These are phyloP conservation scores for Phoma sp. DNA, from an alignment of 2,329 filamentous ascomycete genomes.

Conservation along the genomic window DNA sequence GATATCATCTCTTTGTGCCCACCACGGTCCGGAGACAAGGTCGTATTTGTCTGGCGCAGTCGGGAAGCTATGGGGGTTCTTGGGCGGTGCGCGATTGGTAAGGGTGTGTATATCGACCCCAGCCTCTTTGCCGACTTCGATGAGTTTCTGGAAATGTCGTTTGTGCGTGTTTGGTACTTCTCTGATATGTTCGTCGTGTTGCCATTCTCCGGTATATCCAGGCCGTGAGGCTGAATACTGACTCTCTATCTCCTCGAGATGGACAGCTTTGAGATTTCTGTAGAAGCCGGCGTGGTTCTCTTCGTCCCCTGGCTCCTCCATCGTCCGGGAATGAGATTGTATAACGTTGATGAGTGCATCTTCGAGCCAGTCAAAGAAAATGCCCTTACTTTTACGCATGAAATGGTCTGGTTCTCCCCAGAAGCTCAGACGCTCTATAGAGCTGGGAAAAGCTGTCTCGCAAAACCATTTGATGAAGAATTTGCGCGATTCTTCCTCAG, in stretches of 20 bases:
- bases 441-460: neutral
- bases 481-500: neutral
- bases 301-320: neutral
- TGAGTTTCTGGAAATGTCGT: slow-evolving; percentile 11
- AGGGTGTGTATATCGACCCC: slow-evolving; percentile 19
- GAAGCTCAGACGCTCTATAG: slow-evolving; percentile 7
- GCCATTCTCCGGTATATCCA: neutral
- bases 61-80: slow-evolving; percentile 1
- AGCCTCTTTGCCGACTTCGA: slow-evolving; percentile 4
- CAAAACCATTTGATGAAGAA: slow-evolving; percentile 6
- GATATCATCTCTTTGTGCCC: slow-evolving; percentile 3
- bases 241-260: slow-evolving; percentile 9
- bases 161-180: neutral
- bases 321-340: neutral
- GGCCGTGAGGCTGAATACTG: neutral
- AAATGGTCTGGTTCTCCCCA: slow-evolving; percentile 1
- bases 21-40: slow-evolving; percentile 11
- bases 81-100: slow-evolving; percentile 2
- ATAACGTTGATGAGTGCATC: slow-evolving; percentile 6
- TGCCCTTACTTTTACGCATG: neutral
- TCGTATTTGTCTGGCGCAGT: slow-evolving; percentile 16
- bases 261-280: neutral
- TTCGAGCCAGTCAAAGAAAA: slow-evolving; percentile 2
- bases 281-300: neutral
- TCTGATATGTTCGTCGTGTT: too few relatives aligned